A percentile compares a stretch with the other conserved stretches of the same genome.
phyloP scores from a whole-genome alignment of 805 yeast species.

The Hanseniaspora thailandica region DNA sequence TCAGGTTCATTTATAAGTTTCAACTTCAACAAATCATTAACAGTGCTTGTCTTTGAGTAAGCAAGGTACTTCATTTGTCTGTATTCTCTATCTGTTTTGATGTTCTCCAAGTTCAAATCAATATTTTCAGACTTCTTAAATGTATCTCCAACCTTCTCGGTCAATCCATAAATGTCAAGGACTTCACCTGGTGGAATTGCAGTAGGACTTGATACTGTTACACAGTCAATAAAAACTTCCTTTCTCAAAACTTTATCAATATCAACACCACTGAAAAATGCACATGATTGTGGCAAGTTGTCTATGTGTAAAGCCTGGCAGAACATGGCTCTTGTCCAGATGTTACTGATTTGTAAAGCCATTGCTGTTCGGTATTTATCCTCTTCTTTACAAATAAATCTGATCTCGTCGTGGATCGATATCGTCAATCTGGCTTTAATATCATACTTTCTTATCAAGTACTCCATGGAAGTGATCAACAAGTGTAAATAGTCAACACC shows the following conservation, averaged over 20 bases:
- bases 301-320: slow-evolving; percentile 82
- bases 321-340: slow-evolving; percentile 95
- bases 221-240: slow-evolving; percentile 83
- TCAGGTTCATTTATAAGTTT: neutral
- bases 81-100: slow-evolving; percentile 22
- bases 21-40: neutral
- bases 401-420: slow-evolving; percentile 90
- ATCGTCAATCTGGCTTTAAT: slow-evolving; percentile 68
- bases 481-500: slow-evolving; percentile 94
- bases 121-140: slow-evolving; percentile 13
- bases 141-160: slow-evolving; percentile 31
- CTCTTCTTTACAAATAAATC: slow-evolving; percentile 63
- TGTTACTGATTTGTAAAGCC: slow-evolving; percentile 74
- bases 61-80: slow-evolving; percentile 26
- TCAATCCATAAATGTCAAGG: slow-evolving; percentile 44
- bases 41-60: neutral
- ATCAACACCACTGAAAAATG: slow-evolving; percentile 89
- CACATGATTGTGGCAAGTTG: slow-evolving; percentile 88
- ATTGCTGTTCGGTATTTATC: slow-evolving; percentile 69
- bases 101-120: slow-evolving; percentile 19
- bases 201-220: slow-evolving; percentile 72
- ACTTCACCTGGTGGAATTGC: slow-evolving; percentile 74
- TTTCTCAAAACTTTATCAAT: slow-evolving; percentile 79
- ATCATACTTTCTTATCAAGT: slow-evolving; percentile 49
- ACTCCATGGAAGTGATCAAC: slow-evolving; percentile 75